phyloP scores from a whole-genome alignment of 2,329 filamentous ascomycete genomes.

The Cladosporium sp. region DNA sequence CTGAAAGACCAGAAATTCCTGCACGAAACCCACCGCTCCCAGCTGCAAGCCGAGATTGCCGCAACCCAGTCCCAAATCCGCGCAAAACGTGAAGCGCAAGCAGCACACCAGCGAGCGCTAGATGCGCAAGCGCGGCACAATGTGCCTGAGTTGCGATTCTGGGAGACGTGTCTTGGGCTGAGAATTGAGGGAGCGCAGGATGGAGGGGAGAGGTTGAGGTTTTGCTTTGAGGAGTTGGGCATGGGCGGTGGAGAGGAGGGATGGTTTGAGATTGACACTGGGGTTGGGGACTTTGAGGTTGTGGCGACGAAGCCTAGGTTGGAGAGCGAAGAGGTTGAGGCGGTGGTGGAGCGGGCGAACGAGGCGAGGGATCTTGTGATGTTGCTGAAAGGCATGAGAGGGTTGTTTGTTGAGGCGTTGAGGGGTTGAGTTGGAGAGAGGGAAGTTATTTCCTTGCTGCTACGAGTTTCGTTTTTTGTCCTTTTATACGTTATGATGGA shows the following conservation, averaged over 20 bases:
- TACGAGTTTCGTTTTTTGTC: background rate
- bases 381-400: slow-evolving; percentile 77
- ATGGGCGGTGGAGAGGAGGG: slow-evolving; percentile 83
- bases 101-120: slow-evolving; percentile 67
- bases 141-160: slow-evolving; percentile 89
- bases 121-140: slow-evolving; percentile 85
- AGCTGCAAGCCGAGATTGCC: slow-evolving; percentile 54
- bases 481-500: background rate
- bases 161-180: slow-evolving; percentile 86
- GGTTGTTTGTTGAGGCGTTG: slow-evolving; percentile 61
- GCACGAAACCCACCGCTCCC: slow-evolving; percentile 52
- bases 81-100: slow-evolving; percentile 64
- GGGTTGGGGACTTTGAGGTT: slow-evolving; percentile 78
- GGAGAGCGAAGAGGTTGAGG: slow-evolving; percentile 71
- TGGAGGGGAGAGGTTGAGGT: slow-evolving; percentile 70
- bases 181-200: slow-evolving; percentile 81
- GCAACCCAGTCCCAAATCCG: slow-evolving; percentile 69
- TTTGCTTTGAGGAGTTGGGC: slow-evolving; percentile 82
- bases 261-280: slow-evolving; percentile 87
- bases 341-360: slow-evolving; percentile 73
- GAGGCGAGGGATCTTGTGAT: slow-evolving; percentile 69
- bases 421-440: slow-evolving; percentile 31
- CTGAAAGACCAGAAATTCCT: slow-evolving; percentile 54
- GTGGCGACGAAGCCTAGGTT: slow-evolving; percentile 76
- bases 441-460: background rate